phyloP scores from a whole-genome alignment of 1,284 basidiomycete genomes.

The Abortiporus biennis region DNA sequence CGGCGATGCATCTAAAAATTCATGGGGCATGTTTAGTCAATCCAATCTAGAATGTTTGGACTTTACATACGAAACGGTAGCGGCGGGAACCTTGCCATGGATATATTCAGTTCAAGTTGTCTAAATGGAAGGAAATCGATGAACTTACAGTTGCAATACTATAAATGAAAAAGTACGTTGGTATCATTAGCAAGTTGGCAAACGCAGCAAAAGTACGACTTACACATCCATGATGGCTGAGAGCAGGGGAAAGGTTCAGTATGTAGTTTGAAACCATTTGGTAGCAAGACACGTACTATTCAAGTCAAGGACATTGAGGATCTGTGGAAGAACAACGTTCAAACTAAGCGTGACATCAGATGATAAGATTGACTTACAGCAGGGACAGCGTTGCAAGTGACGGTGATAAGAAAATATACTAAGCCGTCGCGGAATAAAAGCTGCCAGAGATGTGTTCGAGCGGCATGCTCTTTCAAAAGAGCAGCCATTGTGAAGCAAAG shows the following conservation, averaged over 20 bases:
- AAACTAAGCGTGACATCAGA: background rate
- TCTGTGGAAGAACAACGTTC: constrained; percentile 19
- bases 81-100: constrained; percentile 49
- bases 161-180: constrained; percentile 1
- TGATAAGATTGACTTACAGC: constrained; percentile 39
- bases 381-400: constrained; percentile 58
- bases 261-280: background rate
- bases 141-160: constrained; percentile 26
- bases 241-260: constrained; percentile 3
- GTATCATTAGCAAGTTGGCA: background rate
- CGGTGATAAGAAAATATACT: constrained; percentile 58
- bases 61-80: constrained; percentile 49
- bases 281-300: constrained; percentile 40
- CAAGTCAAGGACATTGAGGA: constrained; percentile 52
- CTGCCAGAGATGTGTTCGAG: constrained; percentile 50
- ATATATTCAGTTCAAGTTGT: constrained; percentile 26
- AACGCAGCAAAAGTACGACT: constrained; percentile 24
- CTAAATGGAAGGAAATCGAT: background rate
- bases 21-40: constrained; percentile 3
- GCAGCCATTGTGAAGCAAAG: constrained; percentile 47
- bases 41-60: too few species aligned
- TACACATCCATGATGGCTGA: constrained; percentile 64
- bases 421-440: constrained; percentile 68
- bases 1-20: constrained; percentile 36
- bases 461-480: constrained; percentile 42